These are phyloP conservation scores for Chaetomium tenue DNA, from an alignment of 495 filamentous ascomycete genomes.

Conservation along the genomic window DNA sequence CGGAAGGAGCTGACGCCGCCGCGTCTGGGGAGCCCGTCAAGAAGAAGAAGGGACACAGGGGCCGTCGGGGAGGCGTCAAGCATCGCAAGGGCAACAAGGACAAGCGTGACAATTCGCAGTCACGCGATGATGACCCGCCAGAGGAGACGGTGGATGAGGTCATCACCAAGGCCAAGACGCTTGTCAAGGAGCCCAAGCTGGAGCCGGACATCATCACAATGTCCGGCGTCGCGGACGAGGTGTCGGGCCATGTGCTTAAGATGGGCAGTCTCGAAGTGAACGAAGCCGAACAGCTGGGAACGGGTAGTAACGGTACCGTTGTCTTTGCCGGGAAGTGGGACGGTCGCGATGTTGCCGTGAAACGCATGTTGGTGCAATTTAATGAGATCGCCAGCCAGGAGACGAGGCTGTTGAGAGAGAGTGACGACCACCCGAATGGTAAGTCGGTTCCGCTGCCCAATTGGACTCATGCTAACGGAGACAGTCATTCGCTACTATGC, in stretches of 20 bases:
- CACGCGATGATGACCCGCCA: conserved; percentile 41
- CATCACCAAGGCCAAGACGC: conserved; percentile 45
- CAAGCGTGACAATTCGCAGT: conserved; percentile 41
- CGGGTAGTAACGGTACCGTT: conserved; percentile 80
- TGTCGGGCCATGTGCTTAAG: conserved; percentile 59
- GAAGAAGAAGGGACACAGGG: conserved; percentile 81
- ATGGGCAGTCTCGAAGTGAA: conserved; percentile 73
- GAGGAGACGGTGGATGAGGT: conserved; percentile 46
- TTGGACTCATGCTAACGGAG: conserved; percentile 27
- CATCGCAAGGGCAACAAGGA: conserved; percentile 59
- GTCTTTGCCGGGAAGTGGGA: conserved; percentile 85
- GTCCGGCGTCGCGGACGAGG: conserved; percentile 50
- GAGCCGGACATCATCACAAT: conserved; percentile 58
- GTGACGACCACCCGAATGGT: conserved; percentile 89
- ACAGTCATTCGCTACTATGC: conserved; percentile 91
- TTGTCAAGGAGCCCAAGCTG: conserved; percentile 49
- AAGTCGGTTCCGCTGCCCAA: conserved; percentile 18
- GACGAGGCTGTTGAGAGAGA: conserved; percentile 82
- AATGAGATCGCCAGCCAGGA: conserved; percentile 95
- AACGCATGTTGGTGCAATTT: conserved; percentile 92
- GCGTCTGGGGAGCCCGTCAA: conserved; percentile 40
- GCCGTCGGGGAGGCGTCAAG: conserved; percentile 74
- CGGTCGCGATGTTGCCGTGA: conserved; percentile 89
- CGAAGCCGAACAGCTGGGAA: conserved; percentile 69
- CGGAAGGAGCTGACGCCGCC: conserved; percentile 42